phyloP scores from a whole-genome alignment of 306 rosid species.

The Prunus mongolica region DNA sequence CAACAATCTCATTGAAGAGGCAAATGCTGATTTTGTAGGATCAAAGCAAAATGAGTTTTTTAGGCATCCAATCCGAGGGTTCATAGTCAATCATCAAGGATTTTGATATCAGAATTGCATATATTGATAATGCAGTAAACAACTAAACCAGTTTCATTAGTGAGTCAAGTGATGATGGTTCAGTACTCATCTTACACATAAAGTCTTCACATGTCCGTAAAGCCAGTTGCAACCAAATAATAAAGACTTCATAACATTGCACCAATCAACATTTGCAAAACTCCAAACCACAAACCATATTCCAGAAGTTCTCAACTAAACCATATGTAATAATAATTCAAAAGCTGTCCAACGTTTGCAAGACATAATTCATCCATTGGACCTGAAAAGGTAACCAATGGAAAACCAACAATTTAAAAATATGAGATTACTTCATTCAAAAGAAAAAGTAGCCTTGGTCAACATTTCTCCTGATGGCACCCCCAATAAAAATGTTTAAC shows the following conservation, averaged over 20 bases:
- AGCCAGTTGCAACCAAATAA: not conserved
- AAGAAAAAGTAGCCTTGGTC: not conserved
- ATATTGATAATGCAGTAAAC: not conserved
- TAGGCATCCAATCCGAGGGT: not conserved
- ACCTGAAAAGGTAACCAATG: not conserved
- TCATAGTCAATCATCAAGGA: not conserved
- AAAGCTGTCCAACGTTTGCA: not conserved
- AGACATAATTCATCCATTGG: not conserved
- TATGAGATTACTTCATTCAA: not conserved
- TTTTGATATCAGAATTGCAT: not conserved
- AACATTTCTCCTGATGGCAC: not conserved
- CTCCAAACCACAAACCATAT: not conserved
- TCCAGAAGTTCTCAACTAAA: slow-evolving; percentile 10
- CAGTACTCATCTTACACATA: not conserved
- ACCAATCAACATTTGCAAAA: not conserved
- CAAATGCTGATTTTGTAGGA: not conserved
- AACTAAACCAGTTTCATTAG: slow-evolving; percentile 2
- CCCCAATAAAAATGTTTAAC: not conserved
- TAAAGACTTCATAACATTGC: not conserved
- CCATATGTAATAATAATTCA: not conserved
- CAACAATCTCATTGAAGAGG: not conserved
- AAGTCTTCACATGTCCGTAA: slow-evolving; percentile 4
- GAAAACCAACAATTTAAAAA: not conserved
- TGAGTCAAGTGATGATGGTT: no score
- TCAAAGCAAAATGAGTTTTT: no score